A percentile compares a stretch with the other conserved stretches of the same genome.
These are phyloP conservation scores for Graphium sp. DNA, from an alignment of 2,329 filamentous ascomycete genomes.

Conservation along the genomic window DNA sequence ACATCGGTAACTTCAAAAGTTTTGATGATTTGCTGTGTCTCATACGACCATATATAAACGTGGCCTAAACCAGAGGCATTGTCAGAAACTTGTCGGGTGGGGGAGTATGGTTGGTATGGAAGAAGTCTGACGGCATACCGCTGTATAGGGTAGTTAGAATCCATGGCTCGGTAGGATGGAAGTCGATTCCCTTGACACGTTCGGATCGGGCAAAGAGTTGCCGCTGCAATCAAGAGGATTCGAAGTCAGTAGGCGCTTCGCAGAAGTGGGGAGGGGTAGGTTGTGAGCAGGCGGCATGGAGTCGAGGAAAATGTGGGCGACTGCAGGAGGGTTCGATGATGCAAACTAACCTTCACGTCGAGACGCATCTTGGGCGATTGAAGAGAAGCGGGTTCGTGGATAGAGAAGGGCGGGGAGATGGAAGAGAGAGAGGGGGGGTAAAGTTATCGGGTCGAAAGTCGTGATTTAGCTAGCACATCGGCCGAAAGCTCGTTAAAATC, in stretches of 20 bases:
- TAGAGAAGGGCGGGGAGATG: too few species aligned
- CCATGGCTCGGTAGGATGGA: slow-evolving; percentile 94
- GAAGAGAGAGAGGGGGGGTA: too few species aligned
- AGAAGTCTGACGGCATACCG: slow-evolving; percentile 34
- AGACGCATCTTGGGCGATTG: slow-evolving; percentile 10
- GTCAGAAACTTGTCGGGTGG: background rate
- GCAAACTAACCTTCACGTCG: slow-evolving; percentile 7
- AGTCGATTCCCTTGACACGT: slow-evolving; percentile 94
- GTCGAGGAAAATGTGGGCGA: background rate
- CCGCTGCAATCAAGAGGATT: slow-evolving; percentile 14
- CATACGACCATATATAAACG: slow-evolving; percentile 98
- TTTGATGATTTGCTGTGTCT: slow-evolving; percentile 92
- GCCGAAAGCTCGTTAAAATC: too few species aligned
- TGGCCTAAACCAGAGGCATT: slow-evolving; percentile 43
- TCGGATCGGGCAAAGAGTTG: slow-evolving; percentile 61
- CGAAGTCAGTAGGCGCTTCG: background rate
- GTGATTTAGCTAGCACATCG: too few species aligned
- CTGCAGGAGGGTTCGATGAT: background rate
- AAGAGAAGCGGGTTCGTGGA: too few species aligned
- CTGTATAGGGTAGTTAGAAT: slow-evolving; percentile 92
- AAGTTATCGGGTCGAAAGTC: too few species aligned
- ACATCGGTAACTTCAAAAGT: slow-evolving; percentile 98
- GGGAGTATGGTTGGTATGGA: slow-evolving; percentile 1
- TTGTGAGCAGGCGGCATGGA: background rate
- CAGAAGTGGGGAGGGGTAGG: background rate